phyloP scores from a whole-genome alignment of 768 basidiomycete species.

The Boletus reticuloceps region DNA sequence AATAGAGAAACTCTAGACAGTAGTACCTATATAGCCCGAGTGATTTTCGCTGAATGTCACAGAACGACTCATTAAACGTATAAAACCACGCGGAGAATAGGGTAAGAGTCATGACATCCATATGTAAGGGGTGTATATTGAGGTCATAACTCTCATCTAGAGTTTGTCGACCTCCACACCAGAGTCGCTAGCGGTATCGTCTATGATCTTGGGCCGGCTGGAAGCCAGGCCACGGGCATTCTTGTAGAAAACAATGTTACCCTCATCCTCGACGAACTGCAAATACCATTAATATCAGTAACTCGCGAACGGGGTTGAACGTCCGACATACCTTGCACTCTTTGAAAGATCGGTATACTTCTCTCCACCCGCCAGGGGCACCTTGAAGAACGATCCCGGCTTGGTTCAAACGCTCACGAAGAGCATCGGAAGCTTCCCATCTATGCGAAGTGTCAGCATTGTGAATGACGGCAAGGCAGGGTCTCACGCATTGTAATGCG shows the following conservation, averaged over 20 bases:
- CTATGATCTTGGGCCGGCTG: slow-evolving; percentile 61
- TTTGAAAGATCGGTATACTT: slow-evolving; percentile 72
- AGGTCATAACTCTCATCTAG: slow-evolving; percentile 18
- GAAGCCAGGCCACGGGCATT: slow-evolving; percentile 78
- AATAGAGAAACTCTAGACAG: too few species aligned
- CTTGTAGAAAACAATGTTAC: slow-evolving; percentile 89
- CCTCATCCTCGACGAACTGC: slow-evolving; percentile 92
- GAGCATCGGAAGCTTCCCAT: slow-evolving; percentile 88
- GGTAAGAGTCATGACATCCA: slow-evolving; percentile 11
- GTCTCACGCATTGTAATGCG: slow-evolving; percentile 81
- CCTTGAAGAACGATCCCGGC: slow-evolving; percentile 65
- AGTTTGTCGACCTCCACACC: slow-evolving; percentile 55
- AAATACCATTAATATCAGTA: not conserved
- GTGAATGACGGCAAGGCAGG: not conserved
- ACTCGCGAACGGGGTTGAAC: not conserved
- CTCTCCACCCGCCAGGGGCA: slow-evolving; percentile 74
- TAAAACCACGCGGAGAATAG: not conserved
- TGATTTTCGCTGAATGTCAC: too few species aligned
- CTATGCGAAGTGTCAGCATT: slow-evolving; percentile 30
- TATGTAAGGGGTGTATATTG: slow-evolving; percentile 1
- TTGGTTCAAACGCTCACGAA: slow-evolving; percentile 68
- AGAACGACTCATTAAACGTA: too few species aligned
- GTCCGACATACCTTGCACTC: slow-evolving; percentile 62
- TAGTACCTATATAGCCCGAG: too few species aligned
- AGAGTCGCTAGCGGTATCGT: slow-evolving; percentile 59